phyloP scores from a whole-genome alignment of 225 moss, liverwort and hornwort genomes.

The Neckera pumila region DNA sequence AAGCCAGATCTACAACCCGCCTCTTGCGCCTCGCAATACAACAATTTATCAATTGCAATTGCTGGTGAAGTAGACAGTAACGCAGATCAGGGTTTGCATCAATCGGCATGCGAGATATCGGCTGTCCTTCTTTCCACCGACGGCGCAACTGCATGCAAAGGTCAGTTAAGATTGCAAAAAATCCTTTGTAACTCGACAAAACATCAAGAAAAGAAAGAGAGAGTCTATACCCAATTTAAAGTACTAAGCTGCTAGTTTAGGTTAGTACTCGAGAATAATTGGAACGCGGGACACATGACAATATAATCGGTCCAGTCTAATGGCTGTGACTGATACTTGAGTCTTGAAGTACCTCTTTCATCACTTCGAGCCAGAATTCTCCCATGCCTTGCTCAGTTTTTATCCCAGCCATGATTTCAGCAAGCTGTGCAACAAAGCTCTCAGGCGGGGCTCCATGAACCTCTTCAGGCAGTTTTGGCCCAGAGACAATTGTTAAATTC shows the following conservation, averaged over 20 bases:
- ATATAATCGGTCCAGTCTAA: neutral
- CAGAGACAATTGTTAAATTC: conserved; percentile 16
- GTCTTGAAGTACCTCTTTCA: conserved; percentile 48
- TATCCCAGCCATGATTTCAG: conserved; percentile 85
- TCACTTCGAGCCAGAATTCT: conserved; percentile 89
- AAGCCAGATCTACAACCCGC: conserved; percentile 60
- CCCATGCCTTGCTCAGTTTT: conserved; percentile 84
- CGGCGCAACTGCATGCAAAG: conserved; percentile 59
- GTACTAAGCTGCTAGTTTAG: neutral
- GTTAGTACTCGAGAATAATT: neutral
- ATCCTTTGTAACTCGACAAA: neutral
- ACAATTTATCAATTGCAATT: conserved; percentile 85
- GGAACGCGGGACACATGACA: neutral
- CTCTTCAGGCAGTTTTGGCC: conserved; percentile 72
- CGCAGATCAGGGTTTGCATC: conserved; percentile 80
- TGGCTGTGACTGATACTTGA: neutral
- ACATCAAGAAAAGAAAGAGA: neutral
- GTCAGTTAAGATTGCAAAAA: neutral
- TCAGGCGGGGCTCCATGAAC: conserved; percentile 90
- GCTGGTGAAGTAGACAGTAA: conserved; percentile 88
- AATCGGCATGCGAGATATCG: conserved; percentile 82
- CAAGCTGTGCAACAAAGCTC: conserved; percentile 87
- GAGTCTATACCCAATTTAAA: neutral
- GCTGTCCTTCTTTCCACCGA: conserved; percentile 72
- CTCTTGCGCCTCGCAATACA: conserved; percentile 91